Conservation (phyloP, 495 filamentous ascomycete genomes). For the Annulohypoxylon nitens region DNA sequence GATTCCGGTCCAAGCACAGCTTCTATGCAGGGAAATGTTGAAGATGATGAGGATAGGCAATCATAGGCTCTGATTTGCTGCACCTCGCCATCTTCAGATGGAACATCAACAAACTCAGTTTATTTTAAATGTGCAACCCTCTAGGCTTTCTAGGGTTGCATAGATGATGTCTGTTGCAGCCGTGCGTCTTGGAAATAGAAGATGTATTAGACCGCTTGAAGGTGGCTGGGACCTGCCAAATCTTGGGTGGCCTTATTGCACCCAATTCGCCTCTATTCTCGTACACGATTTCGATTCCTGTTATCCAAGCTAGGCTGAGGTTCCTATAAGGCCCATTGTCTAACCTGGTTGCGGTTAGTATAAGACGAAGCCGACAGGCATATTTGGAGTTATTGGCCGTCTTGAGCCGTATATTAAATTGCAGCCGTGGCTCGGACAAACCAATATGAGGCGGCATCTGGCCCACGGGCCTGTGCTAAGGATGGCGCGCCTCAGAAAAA, state of each 20-base stretch:
- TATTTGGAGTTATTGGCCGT: background rate
- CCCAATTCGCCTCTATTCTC: conserved; percentile 3
- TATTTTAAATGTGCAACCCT: background rate
- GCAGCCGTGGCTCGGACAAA: background rate
- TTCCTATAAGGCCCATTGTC: background rate
- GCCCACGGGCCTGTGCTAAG: background rate
- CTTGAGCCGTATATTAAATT: background rate
- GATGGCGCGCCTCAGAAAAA: background rate
- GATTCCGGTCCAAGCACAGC: conserved; percentile 41
- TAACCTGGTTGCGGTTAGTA: background rate
- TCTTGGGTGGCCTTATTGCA: background rate
- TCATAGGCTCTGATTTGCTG: conserved; percentile 15
- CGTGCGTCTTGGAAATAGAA: background rate
- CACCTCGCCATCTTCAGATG: background rate
- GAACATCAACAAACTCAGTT: background rate
- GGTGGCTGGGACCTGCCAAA: background rate
- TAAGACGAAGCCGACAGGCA: background rate
- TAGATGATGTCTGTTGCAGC: background rate
- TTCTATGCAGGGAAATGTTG: conserved; percentile 41
- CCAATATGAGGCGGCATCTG: background rate
- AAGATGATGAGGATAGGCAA: conserved; percentile 25
- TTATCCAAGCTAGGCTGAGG: background rate
- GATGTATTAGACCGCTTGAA: background rate
- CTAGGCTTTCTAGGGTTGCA: background rate
- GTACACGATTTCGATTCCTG: background rate